Conservation (phyloP, 306 rosid species). For the Dalbergia cochinchinensis region DNA sequence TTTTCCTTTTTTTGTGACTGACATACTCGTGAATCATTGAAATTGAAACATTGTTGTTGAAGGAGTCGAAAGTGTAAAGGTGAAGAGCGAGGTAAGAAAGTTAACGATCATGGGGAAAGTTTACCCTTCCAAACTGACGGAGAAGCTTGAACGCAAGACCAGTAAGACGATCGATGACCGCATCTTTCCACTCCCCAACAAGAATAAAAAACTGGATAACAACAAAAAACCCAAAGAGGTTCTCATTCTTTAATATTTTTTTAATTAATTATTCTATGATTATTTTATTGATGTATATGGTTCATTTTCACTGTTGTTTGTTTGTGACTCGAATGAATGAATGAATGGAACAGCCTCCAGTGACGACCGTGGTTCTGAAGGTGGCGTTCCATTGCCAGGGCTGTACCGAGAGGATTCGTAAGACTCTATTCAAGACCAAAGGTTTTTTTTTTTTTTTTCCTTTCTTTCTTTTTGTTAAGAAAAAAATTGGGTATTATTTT, state of each 20-base stretch:
- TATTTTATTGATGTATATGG: no score
- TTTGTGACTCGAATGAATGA: neutral
- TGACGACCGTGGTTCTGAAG: constrained; percentile 72
- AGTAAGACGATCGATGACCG: constrained; percentile 77
- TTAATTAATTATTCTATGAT: neutral
- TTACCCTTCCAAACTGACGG: constrained; percentile 61
- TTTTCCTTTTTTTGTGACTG: neutral
- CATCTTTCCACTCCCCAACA: constrained; percentile 61
- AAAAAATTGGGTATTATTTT: no score
- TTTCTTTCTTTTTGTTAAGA: no score
- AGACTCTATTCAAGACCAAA: constrained; percentile 51
- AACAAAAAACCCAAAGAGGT: constrained; percentile 66
- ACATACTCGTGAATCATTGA: constrained; percentile 39
- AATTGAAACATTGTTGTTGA: constrained; percentile 47
- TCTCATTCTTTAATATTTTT: neutral
- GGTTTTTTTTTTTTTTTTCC: constrained; percentile 47
- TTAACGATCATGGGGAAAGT: constrained; percentile 64
- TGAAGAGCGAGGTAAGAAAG: constrained; percentile 55
- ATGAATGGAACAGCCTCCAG: constrained; percentile 55
- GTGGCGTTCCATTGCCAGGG: constrained; percentile 75
- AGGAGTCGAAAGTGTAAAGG: constrained; percentile 62
- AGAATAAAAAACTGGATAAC: constrained; percentile 46
- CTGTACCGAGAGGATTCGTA: constrained; percentile 62
- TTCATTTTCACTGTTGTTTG: neutral
- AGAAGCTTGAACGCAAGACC: constrained; percentile 52